Conservation (phyloP, 805 yeast species). For the Ogataea thermomethanolica region DNA sequence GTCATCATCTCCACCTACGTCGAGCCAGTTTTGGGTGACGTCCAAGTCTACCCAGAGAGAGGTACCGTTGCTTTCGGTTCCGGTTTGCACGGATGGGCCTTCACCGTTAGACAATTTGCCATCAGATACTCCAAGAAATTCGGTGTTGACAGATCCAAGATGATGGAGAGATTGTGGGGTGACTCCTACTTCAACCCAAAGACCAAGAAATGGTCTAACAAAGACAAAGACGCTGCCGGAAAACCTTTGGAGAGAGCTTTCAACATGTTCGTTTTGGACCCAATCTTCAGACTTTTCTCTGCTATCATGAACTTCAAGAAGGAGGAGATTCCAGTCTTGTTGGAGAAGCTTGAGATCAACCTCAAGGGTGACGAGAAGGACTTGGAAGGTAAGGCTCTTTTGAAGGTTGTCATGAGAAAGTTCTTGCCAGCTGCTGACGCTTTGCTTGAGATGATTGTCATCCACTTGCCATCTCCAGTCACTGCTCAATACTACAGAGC, state of each 20-base stretch:
- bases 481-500: constrained; percentile 99
- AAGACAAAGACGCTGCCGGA: constrained; percentile 93
- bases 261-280: constrained; percentile 98
- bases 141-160: constrained; percentile 96
- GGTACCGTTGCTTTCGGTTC: constrained; percentile 99
- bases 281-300: constrained; percentile 95
- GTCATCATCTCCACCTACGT: constrained; percentile 95
- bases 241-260: constrained; percentile 96
- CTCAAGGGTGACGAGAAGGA: constrained; percentile 97
- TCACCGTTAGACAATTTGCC: constrained; percentile 99
- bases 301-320: constrained; percentile 99
- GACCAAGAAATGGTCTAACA: constrained; percentile 99
- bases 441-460: constrained; percentile 95
- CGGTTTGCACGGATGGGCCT: constrained; percentile 99
- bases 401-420: constrained; percentile 98
- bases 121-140: constrained; percentile 97
- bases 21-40: constrained; percentile 89
- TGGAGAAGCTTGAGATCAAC: constrained; percentile 89
- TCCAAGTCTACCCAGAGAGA: constrained; percentile 96
- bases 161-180: constrained; percentile 99
- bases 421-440: constrained; percentile 99
- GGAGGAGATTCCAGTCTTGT: constrained; percentile 88
- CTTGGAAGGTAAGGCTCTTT: constrained; percentile 96
- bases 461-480: constrained; percentile 99
- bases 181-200: constrained; percentile 99